Conservation (phyloP, 306 rosid genomes). For the Prunus campanulata region DNA sequence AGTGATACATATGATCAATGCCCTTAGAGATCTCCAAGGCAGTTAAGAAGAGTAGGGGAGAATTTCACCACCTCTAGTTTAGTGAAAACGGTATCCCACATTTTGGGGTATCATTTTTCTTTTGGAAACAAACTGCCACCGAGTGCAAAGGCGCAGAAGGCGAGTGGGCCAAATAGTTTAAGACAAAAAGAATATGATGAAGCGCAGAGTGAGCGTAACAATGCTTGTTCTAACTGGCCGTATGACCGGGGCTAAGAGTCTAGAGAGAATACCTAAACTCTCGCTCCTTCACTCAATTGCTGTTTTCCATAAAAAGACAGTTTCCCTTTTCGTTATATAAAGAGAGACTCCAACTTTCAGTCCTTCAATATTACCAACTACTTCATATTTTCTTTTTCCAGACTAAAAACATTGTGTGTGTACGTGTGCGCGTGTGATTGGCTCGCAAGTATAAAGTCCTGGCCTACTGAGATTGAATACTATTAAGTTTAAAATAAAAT, state of each 20-base stretch:
- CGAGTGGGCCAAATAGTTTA: background rate
- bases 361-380: background rate
- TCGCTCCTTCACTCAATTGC: slow-evolving; percentile 14
- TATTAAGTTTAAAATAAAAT: background rate
- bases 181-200: background rate
- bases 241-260: slow-evolving; percentile 21
- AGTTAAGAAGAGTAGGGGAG: too few relatives aligned
- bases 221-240: background rate
- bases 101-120: too few relatives aligned
- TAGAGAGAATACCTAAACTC: background rate
- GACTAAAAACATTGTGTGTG: too few relatives aligned
- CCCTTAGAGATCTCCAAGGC: too few relatives aligned
- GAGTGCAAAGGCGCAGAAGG: background rate
- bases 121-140: background rate
- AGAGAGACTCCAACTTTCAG: background rate
- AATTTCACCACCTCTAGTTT: too few relatives aligned
- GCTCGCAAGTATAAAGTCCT: background rate
- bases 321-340: background rate
- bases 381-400: background rate
- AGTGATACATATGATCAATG: too few relatives aligned
- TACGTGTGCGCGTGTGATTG: background rate
- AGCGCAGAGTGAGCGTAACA: background rate
- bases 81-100: too few relatives aligned
- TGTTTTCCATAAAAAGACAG: background rate
- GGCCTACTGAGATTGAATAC: background rate